These are phyloP conservation scores for Xerocomus brunneocitrinus DNA, from an alignment of 768 basidiomycete species.

Conservation along the genomic window DNA sequence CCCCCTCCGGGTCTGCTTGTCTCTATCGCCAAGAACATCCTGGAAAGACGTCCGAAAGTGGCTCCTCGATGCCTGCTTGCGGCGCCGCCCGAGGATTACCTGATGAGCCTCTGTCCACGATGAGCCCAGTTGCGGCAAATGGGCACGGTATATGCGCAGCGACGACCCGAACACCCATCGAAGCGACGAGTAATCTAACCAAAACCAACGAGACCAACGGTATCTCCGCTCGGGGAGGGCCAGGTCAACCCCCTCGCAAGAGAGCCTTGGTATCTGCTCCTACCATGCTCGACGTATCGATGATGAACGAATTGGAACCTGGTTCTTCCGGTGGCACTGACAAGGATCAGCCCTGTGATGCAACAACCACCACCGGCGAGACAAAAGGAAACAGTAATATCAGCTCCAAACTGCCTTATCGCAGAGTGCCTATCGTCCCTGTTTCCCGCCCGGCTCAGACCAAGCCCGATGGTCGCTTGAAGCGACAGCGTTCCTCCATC, in stretches of 20 bases:
- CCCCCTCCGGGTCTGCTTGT: neutral
- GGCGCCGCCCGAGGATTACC: neutral
- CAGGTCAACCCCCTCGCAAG: neutral
- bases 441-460: neutral
- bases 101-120: neutral
- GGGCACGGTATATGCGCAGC: slow-evolving; percentile 9
- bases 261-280: neutral
- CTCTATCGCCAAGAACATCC: too few species aligned
- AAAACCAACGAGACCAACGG: neutral
- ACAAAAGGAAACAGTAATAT: neutral
- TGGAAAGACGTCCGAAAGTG: neutral
- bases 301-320: neutral
- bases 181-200: neutral
- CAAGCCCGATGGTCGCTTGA: neutral
- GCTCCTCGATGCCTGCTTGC: neutral
- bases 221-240: neutral
- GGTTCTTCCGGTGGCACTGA: neutral
- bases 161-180: neutral
- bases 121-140: neutral
- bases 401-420: neutral
- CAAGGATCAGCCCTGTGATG: neutral
- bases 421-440: neutral
- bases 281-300: neutral
- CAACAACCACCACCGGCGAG: neutral
- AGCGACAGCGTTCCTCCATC: slow-evolving; percentile 14